Evolutionary conservation across 768 basidiomycete genomes (phyloP).

Genomic region (Russula virescens): DNA sequence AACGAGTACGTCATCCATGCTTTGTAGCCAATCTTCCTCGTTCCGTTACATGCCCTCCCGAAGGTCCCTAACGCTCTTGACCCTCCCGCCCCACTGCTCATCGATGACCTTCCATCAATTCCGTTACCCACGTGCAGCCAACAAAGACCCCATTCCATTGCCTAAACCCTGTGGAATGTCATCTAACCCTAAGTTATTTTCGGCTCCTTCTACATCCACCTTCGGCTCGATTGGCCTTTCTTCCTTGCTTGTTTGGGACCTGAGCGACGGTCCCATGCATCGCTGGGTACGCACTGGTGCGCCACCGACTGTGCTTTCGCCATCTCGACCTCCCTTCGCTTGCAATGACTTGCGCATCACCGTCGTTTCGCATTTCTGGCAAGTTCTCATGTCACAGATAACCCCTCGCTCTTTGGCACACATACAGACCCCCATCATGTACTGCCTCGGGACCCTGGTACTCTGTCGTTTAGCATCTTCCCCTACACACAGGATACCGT

Average conservation of each 20-base stretch:
- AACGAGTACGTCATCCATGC: slow-evolving; percentile 1
- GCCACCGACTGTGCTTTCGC: neutral
- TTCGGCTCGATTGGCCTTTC: neutral
- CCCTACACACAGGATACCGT: slow-evolving; percentile 5
- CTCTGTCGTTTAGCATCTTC: slow-evolving; percentile 1
- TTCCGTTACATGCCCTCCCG: slow-evolving; percentile 12
- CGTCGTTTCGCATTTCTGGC: slow-evolving; percentile 6
- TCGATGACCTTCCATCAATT: slow-evolving; percentile 7
- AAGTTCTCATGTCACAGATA: slow-evolving; percentile 3
- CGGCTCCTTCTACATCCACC: slow-evolving; percentile 9
- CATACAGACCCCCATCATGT: slow-evolving; percentile 15
- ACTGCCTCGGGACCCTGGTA: slow-evolving; percentile 21
- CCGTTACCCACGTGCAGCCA: slow-evolving; percentile 16
- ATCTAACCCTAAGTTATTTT: slow-evolving; percentile 23
- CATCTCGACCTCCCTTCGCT: slow-evolving; percentile 8
- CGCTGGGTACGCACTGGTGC: neutral
- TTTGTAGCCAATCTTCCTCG: neutral
- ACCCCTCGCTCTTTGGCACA: neutral
- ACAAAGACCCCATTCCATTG: slow-evolving; percentile 18
- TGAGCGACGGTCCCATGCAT: neutral
- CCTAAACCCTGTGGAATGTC: slow-evolving; percentile 16
- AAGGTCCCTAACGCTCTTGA: slow-evolving; percentile 15
- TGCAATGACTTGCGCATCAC: slow-evolving; percentile 14
- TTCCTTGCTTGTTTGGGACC: neutral
- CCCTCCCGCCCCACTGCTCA: slow-evolving; percentile 1